Base-by-base conservation (phyloP, 140 eudicot genomes). In the Artemisia princeps region DNA sequence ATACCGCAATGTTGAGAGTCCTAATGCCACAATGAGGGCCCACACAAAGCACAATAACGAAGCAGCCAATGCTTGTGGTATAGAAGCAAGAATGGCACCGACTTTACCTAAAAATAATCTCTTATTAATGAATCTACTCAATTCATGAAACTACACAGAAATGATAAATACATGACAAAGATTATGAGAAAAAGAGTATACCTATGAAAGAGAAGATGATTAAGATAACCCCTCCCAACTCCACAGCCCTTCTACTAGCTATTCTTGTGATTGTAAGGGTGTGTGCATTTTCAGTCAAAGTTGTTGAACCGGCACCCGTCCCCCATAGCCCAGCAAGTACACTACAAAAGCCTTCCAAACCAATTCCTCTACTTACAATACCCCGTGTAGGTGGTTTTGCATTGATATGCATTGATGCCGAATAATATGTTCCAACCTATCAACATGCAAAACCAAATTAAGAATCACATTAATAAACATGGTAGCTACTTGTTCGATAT, bases 301-400 rank as follows among this genome's bases (percentile, higher is more conserved):
- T 88, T 50, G 99, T 88, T 79, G 96, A 84, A 65, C 96, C 99
- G 10, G 85, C 81, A 52, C 99, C 99, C 1, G 96, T 55, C 17
- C 99, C 99, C 99, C 99, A 92, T 64, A 92, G 79, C 60, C 99
- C 99, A 68, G 95, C 96, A 37, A 92, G 62, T 22, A 84, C 61
- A 77, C 99, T 88, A 68, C 96, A 88, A 69, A 92, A 86, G 46
- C 99, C 99, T 88, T 92, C 99, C 78, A 92, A 66, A 51, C 94
- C 99, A 44, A 88, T 86, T 37, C 99, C 99, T 86, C 99, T 82
- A 65, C 95, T 86, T 64, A 92, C 96, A 64, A 92, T 72, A 10
- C 96, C 96, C 1, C 81, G 88, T 51, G 90, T 92, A 62, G 96
- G 99, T 60, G 96, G 86, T 72, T 74, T 92, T 67, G 79, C 70